Conservation (phyloP, 2,329 filamentous ascomycete genomes). For the Neoscytalidium dimidiatum region DNA sequence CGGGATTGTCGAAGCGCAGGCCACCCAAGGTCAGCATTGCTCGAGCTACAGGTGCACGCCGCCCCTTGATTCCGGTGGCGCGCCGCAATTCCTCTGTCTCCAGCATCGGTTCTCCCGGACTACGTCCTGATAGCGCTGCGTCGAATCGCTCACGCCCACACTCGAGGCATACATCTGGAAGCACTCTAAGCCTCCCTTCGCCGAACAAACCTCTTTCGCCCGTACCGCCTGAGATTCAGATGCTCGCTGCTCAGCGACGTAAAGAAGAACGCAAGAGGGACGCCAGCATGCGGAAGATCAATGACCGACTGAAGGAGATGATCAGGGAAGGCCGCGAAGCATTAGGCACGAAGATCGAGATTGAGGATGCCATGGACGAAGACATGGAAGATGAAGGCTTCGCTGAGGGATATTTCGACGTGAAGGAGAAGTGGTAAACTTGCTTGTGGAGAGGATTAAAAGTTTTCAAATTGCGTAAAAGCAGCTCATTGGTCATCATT, state of each 20-base stretch:
- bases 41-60: background rate
- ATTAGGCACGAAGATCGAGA: constrained; percentile 57
- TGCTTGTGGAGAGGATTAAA: background rate
- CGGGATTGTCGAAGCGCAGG: constrained; percentile 3
- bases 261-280: constrained; percentile 78
- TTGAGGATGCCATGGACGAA: constrained; percentile 33
- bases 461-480: constrained; percentile 6
- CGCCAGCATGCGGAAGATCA: constrained; percentile 76
- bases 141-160: constrained; percentile 7
- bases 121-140: constrained; percentile 9
- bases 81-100: constrained; percentile 13
- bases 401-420: constrained; percentile 24
- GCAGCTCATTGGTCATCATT: background rate
- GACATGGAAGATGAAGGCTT: constrained; percentile 34
- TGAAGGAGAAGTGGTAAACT: constrained; percentile 18
- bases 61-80: constrained; percentile 6
- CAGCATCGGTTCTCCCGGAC: constrained; percentile 21
- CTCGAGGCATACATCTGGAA: constrained; percentile 5
- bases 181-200: constrained; percentile 14
- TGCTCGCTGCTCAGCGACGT: constrained; percentile 69
- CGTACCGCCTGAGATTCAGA: constrained; percentile 66
- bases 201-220: constrained; percentile 30
- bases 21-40: constrained; percentile 5
- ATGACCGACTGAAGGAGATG: constrained; percentile 78
- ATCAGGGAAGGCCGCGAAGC: constrained; percentile 87